A percentile compares a stretch with the other conserved stretches of the same genome.
Evolutionary conservation across 768 basidiomycete genomes (phyloP).

Genomic region (Amanita polypyramis): DNA sequence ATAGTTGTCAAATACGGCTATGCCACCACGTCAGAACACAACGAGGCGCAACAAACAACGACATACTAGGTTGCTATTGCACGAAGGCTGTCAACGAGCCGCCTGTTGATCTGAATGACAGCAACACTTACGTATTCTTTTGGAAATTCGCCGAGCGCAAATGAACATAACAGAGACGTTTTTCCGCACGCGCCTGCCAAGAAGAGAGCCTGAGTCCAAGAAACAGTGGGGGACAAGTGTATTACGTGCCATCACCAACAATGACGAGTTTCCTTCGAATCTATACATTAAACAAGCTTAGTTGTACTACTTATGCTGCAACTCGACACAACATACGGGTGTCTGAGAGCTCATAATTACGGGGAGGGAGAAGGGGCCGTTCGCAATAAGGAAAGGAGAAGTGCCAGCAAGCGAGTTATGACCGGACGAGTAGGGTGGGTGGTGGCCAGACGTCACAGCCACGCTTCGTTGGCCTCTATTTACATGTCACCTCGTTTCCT

Average conservation of each 20-base stretch:
- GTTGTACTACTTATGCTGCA: conserved; percentile 3
- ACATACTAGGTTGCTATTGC: conserved; percentile 49
- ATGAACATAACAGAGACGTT: conserved; percentile 83
- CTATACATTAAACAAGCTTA: conserved; percentile 28
- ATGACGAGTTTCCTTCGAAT: conserved; percentile 93
- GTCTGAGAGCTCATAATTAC: conserved; percentile 39
- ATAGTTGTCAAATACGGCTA: conserved; percentile 97
- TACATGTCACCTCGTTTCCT: conserved; percentile 31
- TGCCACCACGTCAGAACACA: conserved; percentile 2
- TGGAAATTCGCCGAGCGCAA: conserved; percentile 90
- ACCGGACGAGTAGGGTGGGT: conserved; percentile 1
- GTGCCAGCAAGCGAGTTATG: conserved; percentile 1
- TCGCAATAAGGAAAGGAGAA: conserved; percentile 5
- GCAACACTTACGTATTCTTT: conserved; percentile 78
- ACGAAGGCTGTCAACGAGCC: conserved; percentile 9
- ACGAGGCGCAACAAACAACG: conserved; percentile 9
- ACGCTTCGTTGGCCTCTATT: conserved; percentile 15
- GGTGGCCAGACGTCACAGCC: conserved; percentile 18
- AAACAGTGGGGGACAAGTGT: conserved; percentile 7
- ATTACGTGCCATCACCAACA: conserved; percentile 82
- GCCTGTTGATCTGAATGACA: conserved; percentile 7
- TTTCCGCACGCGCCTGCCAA: conserved; percentile 86
- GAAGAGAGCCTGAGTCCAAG: conserved; percentile 13
- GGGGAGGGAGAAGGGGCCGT: conserved; percentile 2
- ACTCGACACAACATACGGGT: conserved; percentile 34